Base-by-base conservation (phyloP, 2,329 filamentous ascomycete genomes). In the Botrytis tulipae region DNA sequence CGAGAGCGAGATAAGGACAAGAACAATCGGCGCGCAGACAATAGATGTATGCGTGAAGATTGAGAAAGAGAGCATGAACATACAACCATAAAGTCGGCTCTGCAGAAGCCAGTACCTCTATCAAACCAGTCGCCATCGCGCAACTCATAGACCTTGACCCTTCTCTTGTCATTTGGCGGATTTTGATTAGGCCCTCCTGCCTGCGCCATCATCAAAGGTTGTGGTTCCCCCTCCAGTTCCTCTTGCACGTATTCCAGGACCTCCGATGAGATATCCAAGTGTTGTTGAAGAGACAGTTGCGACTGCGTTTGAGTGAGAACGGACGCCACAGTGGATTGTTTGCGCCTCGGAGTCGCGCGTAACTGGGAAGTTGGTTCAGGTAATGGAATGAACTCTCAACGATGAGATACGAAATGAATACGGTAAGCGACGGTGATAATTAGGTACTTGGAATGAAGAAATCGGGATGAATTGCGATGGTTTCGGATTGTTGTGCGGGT, bases 41-140 rank as follows among this genome's bases (percentile, higher is more conserved):
- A 42, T 25, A 1, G 37, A 22, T 20, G 14, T 2, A 18, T 40
- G 46, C 14, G 10, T 72, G 69, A 60, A 69, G 70, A 57, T n/a
- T 66, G 62, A 72, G 63, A 32, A 62, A n/a, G 32, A 40, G 37
- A 12, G 59, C 51, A 18, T 32, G 32, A 59, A 77, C 80, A 62
- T 79, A 81, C 80, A 66, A 78, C 76, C 40, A 77, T 71, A 66
- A 79, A 81, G 8, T 75, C 72, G 66, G 95, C 94, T 74, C 90
- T 93, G 83, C 96, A 98, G 83, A 98, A 98, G 76, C 96, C 96
- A 66, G 96, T 99, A 77, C 96, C 96, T 80, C 95, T 89, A 84
- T 99, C 96, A 82, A 95, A 98, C 96, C 96, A 99, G 89, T 98
- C 96, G 87, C 97, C 97, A 85, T 97, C 94, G 83, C 93, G 94